Base-by-base conservation (phyloP, 192 early-diverging fungal genomes). In the Backusella psychrophila region DNA sequence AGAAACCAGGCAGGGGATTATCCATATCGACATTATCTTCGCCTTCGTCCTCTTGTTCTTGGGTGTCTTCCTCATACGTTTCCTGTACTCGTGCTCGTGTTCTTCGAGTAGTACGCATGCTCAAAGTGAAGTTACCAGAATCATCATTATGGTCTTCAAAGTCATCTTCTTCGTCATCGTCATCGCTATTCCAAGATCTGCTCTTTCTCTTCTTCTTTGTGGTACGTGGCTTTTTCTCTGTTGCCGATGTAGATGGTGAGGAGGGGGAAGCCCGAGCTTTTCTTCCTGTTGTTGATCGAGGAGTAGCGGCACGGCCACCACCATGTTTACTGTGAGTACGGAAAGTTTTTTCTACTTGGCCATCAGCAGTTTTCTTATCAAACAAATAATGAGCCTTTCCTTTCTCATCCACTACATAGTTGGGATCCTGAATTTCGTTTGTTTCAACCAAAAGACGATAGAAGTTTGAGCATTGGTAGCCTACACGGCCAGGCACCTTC, bases 401-500 rank as follows among this genome's bases (percentile, higher is more conserved):
- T 80, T 95, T 93, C 33, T 92, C 91, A 81, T 96, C 95, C 21
- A 97, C 82, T 15, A 94, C 89, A 78, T 98, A 98, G 87, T 98
- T 98, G 2, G 93, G 91, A 81, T 98, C 97, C 74, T 90, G 83
- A 63, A 97, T 90, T 75, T 97, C 90, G 21, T 93, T 91, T 53
- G 92, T 94, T 81, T 96, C 94, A 17, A 98, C 89, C 63, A 98
- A 85, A 53, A 93, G 84, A 35, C 97, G 91, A 83, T 98, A 98
- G 84, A 96, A 98, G 85, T 97, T 98, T 31, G 97, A 96, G 81
- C 97, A 98, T 92, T 95, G 97, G 81, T 98, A 98, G 14, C 97
- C 97, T 42, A 98, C 97, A 59, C 97, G 90, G 31, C 97, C 97
- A 14, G 97, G 96, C 44, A 98, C 94, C 6, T 93, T 88, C 92